These are phyloP conservation scores for Theobroma grandiflorum DNA, from an alignment of 441 rosid species.

Conservation along the genomic window DNA sequence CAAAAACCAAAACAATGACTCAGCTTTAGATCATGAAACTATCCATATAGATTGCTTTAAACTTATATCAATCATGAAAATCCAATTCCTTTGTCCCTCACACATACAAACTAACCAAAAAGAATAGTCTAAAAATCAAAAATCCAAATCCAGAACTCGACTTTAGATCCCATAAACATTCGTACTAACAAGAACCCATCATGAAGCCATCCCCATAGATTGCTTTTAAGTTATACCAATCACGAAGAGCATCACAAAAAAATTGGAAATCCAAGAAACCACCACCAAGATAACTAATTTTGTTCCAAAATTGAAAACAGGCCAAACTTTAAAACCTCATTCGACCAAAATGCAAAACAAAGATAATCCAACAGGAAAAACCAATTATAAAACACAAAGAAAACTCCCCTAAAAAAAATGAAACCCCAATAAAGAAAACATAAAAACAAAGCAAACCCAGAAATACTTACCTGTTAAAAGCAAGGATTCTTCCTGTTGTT, in stretches of 20 bases:
- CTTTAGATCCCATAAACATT: constrained; percentile 26
- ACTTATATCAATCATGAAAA: constrained; percentile 13
- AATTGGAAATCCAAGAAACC: background rate
- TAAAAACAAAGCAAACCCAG: constrained; percentile 38
- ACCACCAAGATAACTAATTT: background rate
- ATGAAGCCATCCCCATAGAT: background rate
- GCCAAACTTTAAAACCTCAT: background rate
- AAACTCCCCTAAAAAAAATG: background rate
- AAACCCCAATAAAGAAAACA: constrained; percentile 30
- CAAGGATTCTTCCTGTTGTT: background rate
- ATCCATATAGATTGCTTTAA: background rate
- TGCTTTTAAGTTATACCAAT: background rate
- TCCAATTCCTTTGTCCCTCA: background rate
- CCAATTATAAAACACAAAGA: background rate
- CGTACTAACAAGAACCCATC: background rate
- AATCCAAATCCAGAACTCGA: constrained; percentile 30
- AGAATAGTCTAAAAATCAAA: constrained; percentile 16
- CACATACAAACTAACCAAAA: background rate
- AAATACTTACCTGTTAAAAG: constrained; percentile 29
- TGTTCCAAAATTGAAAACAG: background rate
- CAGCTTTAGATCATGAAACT: constrained; percentile 12
- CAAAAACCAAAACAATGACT: constrained; percentile 18
- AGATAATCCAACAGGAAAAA: constrained; percentile 8
- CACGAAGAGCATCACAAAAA: background rate
- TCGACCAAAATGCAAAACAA: constrained; percentile 1